Base-by-base conservation (phyloP, 2,329 filamentous ascomycete species). In the Alternaria triticina region DNA sequence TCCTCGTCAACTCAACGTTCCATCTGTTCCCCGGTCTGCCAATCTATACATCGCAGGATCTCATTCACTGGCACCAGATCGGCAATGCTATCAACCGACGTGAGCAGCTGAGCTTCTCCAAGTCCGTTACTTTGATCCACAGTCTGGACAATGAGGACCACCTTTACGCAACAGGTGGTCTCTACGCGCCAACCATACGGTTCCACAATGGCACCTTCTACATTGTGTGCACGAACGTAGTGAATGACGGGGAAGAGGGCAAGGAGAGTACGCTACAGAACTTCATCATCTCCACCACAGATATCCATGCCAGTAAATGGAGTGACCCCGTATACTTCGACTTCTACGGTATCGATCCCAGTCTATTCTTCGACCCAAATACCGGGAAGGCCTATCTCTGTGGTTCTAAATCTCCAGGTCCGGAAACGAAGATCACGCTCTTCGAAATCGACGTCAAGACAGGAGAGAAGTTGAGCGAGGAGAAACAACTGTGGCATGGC, bases 1-100 rank as follows among this genome's bases (percentile, higher is more conserved):
- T 83, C 69, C 84, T 83, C 62, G 81, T 80, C 6, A 84, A 83
- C 0, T 86, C 85, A 0, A 84, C 82, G 1, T 87, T 86, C 64
- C 80, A 84, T 50, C 74, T 81, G 0, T 86, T 85, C 65, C 85
- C 85, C 0, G 84, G 84, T 1, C 70, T 86, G 3, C 84, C 84
- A 0, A 79, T 87, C 28, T 83, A 86, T 64, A 82, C 82, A 3
- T 85, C 82, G 4, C 79, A 77, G 45, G 84, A 87, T 66, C 70
- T 87, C 3, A 61, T 80, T 12, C 80, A 83, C 63, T 87, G 85
- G 85, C 83, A 82, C 57, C 78, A 82, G 15, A 69, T 69, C 10
- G 64, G 69, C 15, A 84, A 86, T 70, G 84, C 82, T 1, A 79
- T 86, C 47, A 85, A 81, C 11, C 76, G 83, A 20, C 74, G 75